Percentiles rank a stretch among this genome's conserved stretches.
Evolutionary conservation across 306 rosid species (phyloP).

Genomic region (Phaseolus lunatus): DNA sequence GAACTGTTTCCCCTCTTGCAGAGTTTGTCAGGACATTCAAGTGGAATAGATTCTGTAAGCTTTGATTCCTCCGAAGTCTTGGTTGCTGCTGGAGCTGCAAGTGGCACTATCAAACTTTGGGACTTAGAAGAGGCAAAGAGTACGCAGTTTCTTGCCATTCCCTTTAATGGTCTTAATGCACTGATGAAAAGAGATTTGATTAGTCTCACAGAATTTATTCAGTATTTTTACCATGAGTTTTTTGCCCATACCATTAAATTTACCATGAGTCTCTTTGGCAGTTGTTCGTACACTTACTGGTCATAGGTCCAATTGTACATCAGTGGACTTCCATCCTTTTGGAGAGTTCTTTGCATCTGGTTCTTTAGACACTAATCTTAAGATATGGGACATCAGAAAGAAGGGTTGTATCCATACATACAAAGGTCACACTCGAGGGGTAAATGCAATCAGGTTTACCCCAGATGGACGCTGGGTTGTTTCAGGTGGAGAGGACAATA

Average conservation of each 20-base stretch:
- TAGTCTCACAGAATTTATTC: conserved; percentile 21
- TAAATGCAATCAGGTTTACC: conserved; percentile 95
- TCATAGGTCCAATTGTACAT: conserved; percentile 97
- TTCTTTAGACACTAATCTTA: conserved; percentile 93
- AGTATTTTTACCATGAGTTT: background rate
- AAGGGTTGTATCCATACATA: conserved; percentile 98
- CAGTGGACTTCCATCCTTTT: conserved; percentile 97
- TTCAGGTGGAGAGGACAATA: conserved; percentile 99
- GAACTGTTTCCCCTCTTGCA: conserved; percentile 55
- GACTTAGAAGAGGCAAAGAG: conserved; percentile 99
- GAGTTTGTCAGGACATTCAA: conserved; percentile 98
- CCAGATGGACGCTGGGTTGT: conserved; percentile 99
- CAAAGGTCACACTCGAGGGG: conserved; percentile 99
- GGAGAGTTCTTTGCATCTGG: conserved; percentile 99
- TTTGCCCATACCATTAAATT: conserved; percentile 15
- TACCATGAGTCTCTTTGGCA: conserved; percentile 48
- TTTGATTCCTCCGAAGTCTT: conserved; percentile 96
- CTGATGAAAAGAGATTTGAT: conserved; percentile 13
- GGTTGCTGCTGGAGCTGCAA: conserved; percentile 99
- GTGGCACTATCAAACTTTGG: conserved; percentile 99
- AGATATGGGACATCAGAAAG: conserved; percentile 99
- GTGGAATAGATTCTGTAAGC: conserved; percentile 97
- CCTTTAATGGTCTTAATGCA: conserved; percentile 32
- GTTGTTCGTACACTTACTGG: conserved; percentile 99
- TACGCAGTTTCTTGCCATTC: conserved; percentile 57